A percentile compares a stretch with the other conserved stretches of the same genome.
Conservation (phyloP, 345 rosid genomes). For the Orychophragmus violaceus region DNA sequence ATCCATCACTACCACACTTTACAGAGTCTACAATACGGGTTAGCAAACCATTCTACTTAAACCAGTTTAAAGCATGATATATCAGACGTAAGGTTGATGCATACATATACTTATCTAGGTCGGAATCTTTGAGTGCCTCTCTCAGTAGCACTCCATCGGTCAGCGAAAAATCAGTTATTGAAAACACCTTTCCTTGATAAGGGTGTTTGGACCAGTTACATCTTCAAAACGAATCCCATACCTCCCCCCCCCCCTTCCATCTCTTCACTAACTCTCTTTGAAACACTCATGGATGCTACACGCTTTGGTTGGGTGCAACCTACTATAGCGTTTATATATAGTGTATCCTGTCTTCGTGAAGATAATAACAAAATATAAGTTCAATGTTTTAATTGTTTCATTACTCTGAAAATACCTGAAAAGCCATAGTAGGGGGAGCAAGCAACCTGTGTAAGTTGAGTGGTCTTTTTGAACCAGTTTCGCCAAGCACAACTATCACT, state of each 20-base stretch:
- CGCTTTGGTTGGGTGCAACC: constrained; percentile 99
- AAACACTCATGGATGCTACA: constrained; percentile 99
- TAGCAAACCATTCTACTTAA: neutral
- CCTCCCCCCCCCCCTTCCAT: constrained; percentile 91
- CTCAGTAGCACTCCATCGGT: constrained; percentile 96
- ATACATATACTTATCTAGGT: constrained; percentile 81
- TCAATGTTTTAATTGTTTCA: neutral
- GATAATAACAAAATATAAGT: constrained; percentile 46
- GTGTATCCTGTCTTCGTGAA: constrained; percentile 92
- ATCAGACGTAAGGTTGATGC: constrained; percentile 7
- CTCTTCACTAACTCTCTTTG: constrained; percentile 99
- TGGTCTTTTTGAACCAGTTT: constrained; percentile 97
- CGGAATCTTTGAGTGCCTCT: constrained; percentile 94
- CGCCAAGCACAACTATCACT: constrained; percentile 85
- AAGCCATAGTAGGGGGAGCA: neutral
- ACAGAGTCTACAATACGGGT: constrained; percentile 13
- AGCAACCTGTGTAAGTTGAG: constrained; percentile 92
- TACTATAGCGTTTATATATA: constrained; percentile 49
- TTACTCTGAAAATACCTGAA: neutral
- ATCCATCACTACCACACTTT: constrained; percentile 93
- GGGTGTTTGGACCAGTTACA: constrained; percentile 83
- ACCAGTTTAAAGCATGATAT: neutral
- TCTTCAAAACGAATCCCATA: constrained; percentile 98
- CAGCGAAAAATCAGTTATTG: constrained; percentile 27
- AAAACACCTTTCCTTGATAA: constrained; percentile 62